Evolutionary conservation across 805 yeast species (phyloP).

Genomic region (Metschnikowia cerradonensis): DNA sequence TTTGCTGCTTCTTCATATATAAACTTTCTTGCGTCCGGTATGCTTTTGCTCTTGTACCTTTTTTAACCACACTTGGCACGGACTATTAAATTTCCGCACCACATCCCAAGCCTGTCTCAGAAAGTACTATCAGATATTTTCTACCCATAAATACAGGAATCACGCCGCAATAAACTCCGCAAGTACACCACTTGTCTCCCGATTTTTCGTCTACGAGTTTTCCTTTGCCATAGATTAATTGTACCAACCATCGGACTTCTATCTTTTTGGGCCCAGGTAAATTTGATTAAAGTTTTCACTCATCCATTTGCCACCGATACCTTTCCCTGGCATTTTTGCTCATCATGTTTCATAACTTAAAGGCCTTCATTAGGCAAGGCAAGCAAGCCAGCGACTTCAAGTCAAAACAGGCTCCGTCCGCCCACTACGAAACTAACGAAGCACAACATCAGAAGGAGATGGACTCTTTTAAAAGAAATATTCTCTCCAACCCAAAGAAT

Average conservation of each 20-base stretch:
- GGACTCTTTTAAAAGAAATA: constrained; percentile 4
- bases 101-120: background rate
- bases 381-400: constrained; percentile 47
- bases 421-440: background rate
- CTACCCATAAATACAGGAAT: constrained; percentile 1
- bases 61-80: background rate
- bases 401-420: constrained; percentile 1
- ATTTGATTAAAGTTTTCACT: background rate
- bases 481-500: constrained; percentile 7
- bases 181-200: background rate
- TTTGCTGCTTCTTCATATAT: background rate
- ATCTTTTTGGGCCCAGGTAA: no score
- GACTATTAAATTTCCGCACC: background rate
- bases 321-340: background rate
- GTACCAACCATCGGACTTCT: no score
- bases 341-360: constrained; percentile 41
- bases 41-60: background rate
- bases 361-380: constrained; percentile 62
- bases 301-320: no score
- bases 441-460: constrained; percentile 2
- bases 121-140: background rate
- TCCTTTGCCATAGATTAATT: background rate
- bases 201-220: background rate
- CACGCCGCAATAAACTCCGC: constrained; percentile 4
- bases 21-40: background rate